Conservation (phyloP, 116 monocot species). For the Trichopus zeylanicus region DNA sequence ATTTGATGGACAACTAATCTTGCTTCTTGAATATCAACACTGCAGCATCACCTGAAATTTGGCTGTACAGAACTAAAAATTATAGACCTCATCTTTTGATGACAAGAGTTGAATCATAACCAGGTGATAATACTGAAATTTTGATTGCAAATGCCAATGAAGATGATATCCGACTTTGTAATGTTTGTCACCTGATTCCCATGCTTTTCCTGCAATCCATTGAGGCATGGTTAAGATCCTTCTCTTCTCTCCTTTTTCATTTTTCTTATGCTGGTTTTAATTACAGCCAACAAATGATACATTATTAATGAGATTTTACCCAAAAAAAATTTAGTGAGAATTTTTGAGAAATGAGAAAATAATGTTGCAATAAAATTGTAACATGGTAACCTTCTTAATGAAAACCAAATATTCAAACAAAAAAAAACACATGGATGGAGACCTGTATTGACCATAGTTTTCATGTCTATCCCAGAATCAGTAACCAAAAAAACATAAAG, state of each 20-base stretch:
- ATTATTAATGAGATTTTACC: too few relatives aligned
- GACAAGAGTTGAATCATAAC: background rate
- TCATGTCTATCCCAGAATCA: too few relatives aligned
- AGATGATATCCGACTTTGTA: background rate
- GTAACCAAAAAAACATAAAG: too few relatives aligned
- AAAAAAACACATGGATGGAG: too few relatives aligned
- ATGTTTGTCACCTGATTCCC: constrained; percentile 10
- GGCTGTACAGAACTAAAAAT: background rate
- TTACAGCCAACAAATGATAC: background rate
- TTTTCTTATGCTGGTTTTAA: background rate
- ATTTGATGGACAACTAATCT: background rate
- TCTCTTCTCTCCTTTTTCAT: background rate
- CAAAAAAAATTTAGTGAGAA: too few relatives aligned
- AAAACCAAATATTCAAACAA: too few relatives aligned
- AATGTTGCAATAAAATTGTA: too few relatives aligned
- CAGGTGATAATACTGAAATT: background rate
- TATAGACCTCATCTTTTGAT: background rate
- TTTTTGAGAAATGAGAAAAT: too few relatives aligned
- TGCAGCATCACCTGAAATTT: background rate
- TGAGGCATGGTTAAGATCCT: background rate
- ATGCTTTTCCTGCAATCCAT: constrained; percentile 6
- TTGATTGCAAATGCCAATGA: background rate
- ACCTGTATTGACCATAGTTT: too few relatives aligned
- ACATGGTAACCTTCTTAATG: too few relatives aligned
- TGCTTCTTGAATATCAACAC: background rate